These are phyloP conservation scores for Athelia sp. DNA, from an alignment of 1,284 basidiomycete species.

Conservation along the genomic window DNA sequence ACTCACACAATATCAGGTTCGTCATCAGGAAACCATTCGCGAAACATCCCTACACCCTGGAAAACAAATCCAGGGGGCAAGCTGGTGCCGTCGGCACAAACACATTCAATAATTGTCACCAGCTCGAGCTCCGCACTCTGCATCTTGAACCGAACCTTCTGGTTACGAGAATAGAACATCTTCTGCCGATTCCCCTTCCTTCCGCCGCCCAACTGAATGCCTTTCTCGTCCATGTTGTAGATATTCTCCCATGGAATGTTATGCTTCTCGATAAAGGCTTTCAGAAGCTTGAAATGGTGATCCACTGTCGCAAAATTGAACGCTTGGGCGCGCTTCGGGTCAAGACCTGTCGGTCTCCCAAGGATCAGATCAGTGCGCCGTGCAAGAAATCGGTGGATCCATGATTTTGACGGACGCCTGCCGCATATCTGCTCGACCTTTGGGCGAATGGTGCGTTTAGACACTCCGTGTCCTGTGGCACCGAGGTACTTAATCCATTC, in stretches of 20 bases:
- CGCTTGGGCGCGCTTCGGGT: constrained; percentile 23
- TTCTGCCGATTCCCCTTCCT: constrained; percentile 12
- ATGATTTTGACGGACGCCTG: constrained; percentile 5
- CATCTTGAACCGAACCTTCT: constrained; percentile 10
- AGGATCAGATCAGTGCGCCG: too few relatives aligned
- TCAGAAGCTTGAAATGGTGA: constrained; percentile 16
- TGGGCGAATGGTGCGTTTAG: constrained; percentile 12
- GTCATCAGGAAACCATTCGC: constrained; percentile 12
- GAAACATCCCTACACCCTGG: constrained; percentile 7
- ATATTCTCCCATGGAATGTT: constrained; percentile 14
- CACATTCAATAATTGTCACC: constrained; percentile 25
- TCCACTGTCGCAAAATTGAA: constrained; percentile 23
- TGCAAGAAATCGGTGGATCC: too few relatives aligned
- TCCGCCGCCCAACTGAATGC: constrained; percentile 18
- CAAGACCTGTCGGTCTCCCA: constrained; percentile 13
- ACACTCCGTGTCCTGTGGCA: constrained; percentile 11
- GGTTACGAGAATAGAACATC: constrained; percentile 11
- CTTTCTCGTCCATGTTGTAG: constrained; percentile 23
- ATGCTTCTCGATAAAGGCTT: constrained; percentile 9
- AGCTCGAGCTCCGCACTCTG: constrained; percentile 20
- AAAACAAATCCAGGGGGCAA: constrained; percentile 20
- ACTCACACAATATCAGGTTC: constrained; percentile 5
- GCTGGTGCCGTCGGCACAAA: constrained; percentile 19
- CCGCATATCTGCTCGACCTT: constrained; percentile 15
- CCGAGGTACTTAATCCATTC: constrained; percentile 20